These are phyloP conservation scores for Yarrowia alimentaria DNA, from an alignment of 805 yeast genomes.

Conservation along the genomic window DNA sequence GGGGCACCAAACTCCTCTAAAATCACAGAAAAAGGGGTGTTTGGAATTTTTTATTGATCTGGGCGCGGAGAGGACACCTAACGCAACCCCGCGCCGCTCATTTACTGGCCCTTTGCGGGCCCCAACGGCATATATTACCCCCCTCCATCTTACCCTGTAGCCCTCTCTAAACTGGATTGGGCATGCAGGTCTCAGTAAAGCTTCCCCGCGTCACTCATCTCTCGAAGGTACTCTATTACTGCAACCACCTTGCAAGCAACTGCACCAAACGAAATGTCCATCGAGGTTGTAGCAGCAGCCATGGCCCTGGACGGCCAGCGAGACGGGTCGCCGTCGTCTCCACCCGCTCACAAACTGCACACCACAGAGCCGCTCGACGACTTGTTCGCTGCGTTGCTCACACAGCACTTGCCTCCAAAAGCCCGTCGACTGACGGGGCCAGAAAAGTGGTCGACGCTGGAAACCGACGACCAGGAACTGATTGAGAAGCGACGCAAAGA, in stretches of 20 bases:
- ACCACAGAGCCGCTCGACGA: neutral
- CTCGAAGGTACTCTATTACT: neutral
- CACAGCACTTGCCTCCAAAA: conserved; percentile 4
- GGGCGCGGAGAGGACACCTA: no score
- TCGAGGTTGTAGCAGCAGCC: conserved; percentile 24
- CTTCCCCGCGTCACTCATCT: no score
- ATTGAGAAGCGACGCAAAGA: conserved; percentile 20
- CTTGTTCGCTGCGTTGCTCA: neutral
- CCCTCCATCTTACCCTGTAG: no score
- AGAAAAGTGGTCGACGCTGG: conserved; percentile 7
- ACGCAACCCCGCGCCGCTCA: no score
- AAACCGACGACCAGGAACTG: conserved; percentile 14
- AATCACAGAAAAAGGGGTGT: no score
- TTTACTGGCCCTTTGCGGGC: no score
- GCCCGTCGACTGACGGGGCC: conserved; percentile 6
- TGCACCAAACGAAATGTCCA: conserved; percentile 7
- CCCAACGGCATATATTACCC: no score
- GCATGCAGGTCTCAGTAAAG: no score
- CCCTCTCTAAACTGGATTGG: no score
- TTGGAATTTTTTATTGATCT: no score
- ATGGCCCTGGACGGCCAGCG: conserved; percentile 24
- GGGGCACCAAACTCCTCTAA: no score
- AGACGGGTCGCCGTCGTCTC: conserved; percentile 16
- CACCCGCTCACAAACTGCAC: neutral
- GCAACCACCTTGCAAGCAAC: neutral